Evolutionary conservation across 306 rosid species (phyloP).

Genomic region (Leucaena leucocephala): DNA sequence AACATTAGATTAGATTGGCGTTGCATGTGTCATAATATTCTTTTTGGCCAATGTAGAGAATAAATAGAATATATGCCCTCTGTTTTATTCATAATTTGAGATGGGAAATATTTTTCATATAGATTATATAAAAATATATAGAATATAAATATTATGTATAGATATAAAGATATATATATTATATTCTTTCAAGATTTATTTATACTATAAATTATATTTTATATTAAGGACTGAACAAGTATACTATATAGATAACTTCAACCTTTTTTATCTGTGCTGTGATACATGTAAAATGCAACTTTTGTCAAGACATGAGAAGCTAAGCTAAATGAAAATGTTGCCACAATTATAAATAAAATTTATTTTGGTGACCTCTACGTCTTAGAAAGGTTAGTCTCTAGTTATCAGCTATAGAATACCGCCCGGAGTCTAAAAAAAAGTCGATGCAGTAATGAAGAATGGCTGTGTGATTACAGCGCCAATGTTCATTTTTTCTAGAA

Average conservation of each 20-base stretch:
- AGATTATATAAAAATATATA: neutral
- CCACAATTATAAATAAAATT: no score
- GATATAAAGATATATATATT: neutral
- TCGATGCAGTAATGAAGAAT: neutral
- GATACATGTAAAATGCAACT: neutral
- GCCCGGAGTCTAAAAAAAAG: no score
- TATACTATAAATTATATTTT: no score
- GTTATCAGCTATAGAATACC: no score
- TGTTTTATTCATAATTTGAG: neutral
- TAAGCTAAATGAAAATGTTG: neutral
- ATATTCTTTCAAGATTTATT: no score
- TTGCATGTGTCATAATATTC: neutral
- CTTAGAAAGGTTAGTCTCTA: no score
- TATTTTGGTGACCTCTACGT: no score
- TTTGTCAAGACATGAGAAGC: no score
- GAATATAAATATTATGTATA: neutral
- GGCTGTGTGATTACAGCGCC: neutral
- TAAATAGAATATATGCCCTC: neutral
- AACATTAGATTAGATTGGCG: neutral
- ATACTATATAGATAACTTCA: neutral
- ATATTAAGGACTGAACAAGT: no score
- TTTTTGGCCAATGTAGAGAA: neutral
- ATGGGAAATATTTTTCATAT: neutral
- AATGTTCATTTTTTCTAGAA: neutral
- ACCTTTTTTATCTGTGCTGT: neutral